Percentiles rank a stretch among this genome's conserved stretches.
These are phyloP conservation scores for Coccinonectria pachysandricola DNA, from an alignment of 2,329 filamentous ascomycete genomes.

Conservation along the genomic window DNA sequence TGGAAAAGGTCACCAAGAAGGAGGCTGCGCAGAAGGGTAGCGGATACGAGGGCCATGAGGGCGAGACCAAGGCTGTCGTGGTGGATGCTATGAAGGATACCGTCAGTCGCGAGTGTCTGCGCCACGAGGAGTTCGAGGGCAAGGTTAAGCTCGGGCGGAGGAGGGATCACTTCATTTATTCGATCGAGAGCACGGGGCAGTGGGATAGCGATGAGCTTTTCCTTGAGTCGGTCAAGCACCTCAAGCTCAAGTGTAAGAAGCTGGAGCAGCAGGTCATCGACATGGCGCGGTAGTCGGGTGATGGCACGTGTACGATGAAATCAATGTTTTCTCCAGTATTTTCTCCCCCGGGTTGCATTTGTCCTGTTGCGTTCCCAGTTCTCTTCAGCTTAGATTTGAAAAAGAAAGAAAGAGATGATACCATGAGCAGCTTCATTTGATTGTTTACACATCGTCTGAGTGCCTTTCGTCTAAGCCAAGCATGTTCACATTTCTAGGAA, in stretches of 20 bases:
- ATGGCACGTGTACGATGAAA: slow-evolving; percentile 15
- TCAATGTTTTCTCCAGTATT: slow-evolving; percentile 9
- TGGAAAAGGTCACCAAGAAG: slow-evolving; percentile 59
- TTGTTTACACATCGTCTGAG: slow-evolving; percentile 2
- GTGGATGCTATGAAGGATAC: slow-evolving; percentile 85
- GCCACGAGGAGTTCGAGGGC: slow-evolving; percentile 85
- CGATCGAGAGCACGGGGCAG: slow-evolving; percentile 88
- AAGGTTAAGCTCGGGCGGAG: slow-evolving; percentile 90
- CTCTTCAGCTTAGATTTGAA: slow-evolving; percentile 21
- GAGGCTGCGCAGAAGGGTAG: slow-evolving; percentile 52
- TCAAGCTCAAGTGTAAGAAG: slow-evolving; percentile 75
- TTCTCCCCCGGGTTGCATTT: no score
- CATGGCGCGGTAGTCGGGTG: slow-evolving; percentile 41
- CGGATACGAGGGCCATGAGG: slow-evolving; percentile 63
- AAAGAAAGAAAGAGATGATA: slow-evolving; percentile 24
- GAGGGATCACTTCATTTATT: slow-evolving; percentile 96
- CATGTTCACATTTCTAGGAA: no score
- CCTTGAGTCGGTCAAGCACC: slow-evolving; percentile 72
- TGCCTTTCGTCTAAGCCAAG: slow-evolving; percentile 5
- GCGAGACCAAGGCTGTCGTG: slow-evolving; percentile 82
- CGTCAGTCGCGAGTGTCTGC: slow-evolving; percentile 82
- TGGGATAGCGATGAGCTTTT: slow-evolving; percentile 92
- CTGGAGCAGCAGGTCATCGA: slow-evolving; percentile 61
- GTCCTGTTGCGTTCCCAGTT: no score
- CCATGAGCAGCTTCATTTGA: slow-evolving; percentile 20